Base-by-base conservation (phyloP, 208 protist species). In the Herpetomonas samuelpessoai region DNA sequence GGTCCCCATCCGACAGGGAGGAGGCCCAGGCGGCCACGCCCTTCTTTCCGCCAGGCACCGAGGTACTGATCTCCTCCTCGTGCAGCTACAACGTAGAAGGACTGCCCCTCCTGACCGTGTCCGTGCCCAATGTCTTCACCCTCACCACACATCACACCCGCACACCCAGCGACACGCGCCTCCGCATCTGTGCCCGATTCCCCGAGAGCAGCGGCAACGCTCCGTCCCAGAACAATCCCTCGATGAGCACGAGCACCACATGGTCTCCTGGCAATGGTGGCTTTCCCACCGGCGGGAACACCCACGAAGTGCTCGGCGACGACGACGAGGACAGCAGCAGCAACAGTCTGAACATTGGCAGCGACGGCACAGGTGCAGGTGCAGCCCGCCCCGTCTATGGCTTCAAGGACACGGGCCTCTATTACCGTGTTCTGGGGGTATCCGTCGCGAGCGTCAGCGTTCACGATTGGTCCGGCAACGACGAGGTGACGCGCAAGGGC, bases 341-440 rank as follows among this genome's bases (percentile, higher is more conserved):
- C 3, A 58, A 55, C 31, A 56, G 2, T 21, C 7, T 24, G 12
- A 51, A n/a, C 46, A n/a, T 7, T n/a, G 22, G 46, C 46, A 51
- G 46, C 46, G 21, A 4, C 10, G 21, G 14, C 35, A 6, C 35
- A 14, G 9, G 9, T 6, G 9, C 6, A 41, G 9, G 14, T 6
- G 9, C 6, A 14, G 19, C 1, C 18, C 4, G 39, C 6, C 26
- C 71, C 2, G 65, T 65, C 12, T 14, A 35, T 6, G 70, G 54
- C 29, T 86, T 86, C 63, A 39, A 29, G 16, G 57, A 52, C 27
- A 74, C 76, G 27, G 85, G 85, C 24, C 35, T 92, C 18, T 77
- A 77, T 59, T 79, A 84, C 38, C 66, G 61, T 38, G 85, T 88
- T 44, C 56, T 92, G 24, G 55, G 76, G 26, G 39, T 88, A 44